Conservation (phyloP, 805 yeast genomes). For the Wickerhamomyces mucosus region DNA sequence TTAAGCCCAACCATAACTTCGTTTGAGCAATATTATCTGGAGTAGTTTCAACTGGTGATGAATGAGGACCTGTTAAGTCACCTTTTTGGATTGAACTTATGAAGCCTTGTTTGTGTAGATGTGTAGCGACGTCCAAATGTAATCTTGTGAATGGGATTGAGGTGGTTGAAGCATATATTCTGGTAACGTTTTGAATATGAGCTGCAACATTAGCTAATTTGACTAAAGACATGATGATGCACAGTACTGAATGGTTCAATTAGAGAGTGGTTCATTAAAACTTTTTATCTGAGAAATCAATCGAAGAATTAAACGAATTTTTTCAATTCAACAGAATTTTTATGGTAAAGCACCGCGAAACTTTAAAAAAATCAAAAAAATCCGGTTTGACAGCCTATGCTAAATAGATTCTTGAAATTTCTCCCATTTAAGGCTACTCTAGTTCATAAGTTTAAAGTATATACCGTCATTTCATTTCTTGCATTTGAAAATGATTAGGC, state of each 20-base stretch:
- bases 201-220: constrained; percentile 78
- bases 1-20: constrained; percentile 85
- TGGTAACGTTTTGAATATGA: constrained; percentile 80
- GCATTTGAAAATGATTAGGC: no score
- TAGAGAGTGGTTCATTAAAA: no score
- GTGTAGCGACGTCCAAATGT: constrained; percentile 76
- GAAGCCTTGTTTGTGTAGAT: constrained; percentile 86
- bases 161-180: constrained; percentile 65
- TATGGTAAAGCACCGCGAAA: no score
- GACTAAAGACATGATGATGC: constrained; percentile 66
- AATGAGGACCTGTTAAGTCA: constrained; percentile 76
- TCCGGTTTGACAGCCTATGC: no score
- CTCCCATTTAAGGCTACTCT: no score
- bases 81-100: constrained; percentile 80
- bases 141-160: constrained; percentile 75
- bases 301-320: no score
- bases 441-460: no score
- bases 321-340: background rate
- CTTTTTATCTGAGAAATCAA: no score
- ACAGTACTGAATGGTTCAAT: background rate
- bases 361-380: no score
- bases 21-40: constrained; percentile 81
- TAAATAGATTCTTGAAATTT: no score
- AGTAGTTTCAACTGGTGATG: constrained; percentile 63
- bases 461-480: no score